Base-by-base conservation (phyloP, 352 stramenopile species). In the Paralagenidium karlingii region DNA sequence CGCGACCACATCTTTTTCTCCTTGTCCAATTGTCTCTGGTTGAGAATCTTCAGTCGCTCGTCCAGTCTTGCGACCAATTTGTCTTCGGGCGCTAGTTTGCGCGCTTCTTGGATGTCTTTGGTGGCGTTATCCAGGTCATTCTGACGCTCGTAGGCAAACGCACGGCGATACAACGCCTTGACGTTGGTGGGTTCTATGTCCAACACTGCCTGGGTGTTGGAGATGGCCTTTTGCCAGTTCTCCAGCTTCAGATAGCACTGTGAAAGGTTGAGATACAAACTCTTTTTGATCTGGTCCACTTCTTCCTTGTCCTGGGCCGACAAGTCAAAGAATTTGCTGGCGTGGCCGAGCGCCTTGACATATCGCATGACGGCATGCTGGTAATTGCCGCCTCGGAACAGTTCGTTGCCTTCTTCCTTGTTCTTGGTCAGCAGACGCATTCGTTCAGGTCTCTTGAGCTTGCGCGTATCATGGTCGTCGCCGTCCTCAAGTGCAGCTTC, bases 201-300 rank as follows among this genome's bases (percentile, higher is more conserved):
- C 27, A 95, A 42, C 25, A 80, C 82, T 28, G 92, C 71, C n/a
- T 84, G 68, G 53, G 73, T 89, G 53, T 94, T 85, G n/a, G 74
- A 56, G 16, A 85, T 65, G 21, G 68, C 78, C 56, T 92, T 87
- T 27, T 58, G 30, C 56, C 75, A 96, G 46, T 73, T 76, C 43
- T 96, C 82, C 50, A 97, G 61, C 65, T 97, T 97, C 22, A 96
- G 57, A 55, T 94, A 96, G 61, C 84, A 96, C 54, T 94, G 79
- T 26, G 83, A 78, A 19, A 96, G 54, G 58, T 97, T 97, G 42
- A 96, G 50, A 49, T 95, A 88, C 46, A 96, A 47, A 24, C 79
- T 91, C 12, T 95, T 61, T 67, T 96, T 91, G 43, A 95, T 64
- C 18, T 65, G 68, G 45, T 90, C 60, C 11, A 96, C 85, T 45